Conservation (phyloP, 345 rosid species). For the Stellera chamaejasme region DNA sequence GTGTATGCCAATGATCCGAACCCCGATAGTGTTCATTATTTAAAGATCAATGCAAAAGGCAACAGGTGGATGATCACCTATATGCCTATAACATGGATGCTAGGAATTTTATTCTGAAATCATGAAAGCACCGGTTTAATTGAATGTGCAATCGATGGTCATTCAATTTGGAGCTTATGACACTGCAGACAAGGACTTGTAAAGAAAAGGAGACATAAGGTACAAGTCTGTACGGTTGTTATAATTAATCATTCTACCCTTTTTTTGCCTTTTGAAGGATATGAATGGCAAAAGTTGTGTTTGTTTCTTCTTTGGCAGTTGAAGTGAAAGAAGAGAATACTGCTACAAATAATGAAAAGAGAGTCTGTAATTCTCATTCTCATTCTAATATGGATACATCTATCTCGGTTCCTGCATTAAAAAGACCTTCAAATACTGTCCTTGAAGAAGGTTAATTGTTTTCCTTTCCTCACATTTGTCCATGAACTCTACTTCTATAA, state of each 20-base stretch:
- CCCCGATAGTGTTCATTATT: conserved; percentile 65
- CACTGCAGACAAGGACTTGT: conserved; percentile 7
- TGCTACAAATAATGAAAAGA: conserved; percentile 19
- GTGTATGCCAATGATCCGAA: conserved; percentile 90
- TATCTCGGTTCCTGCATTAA: conserved; percentile 19
- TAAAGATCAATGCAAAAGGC: conserved; percentile 76
- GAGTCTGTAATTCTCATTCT: conserved; percentile 12
- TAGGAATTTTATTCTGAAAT: conserved; percentile 55
- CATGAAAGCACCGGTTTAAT: conserved; percentile 38
- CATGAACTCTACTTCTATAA: no score
- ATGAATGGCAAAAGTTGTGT: conserved; percentile 1
- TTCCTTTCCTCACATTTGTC: no score
- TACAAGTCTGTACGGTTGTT: conserved; percentile 31
- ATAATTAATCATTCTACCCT: conserved; percentile 5
- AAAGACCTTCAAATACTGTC: conserved; percentile 39
- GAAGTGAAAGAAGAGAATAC: conserved; percentile 19
- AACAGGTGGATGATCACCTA: conserved; percentile 65
- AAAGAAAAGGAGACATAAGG: conserved; percentile 17
- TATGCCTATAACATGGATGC: conserved; percentile 84
- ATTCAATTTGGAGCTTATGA: conserved; percentile 23
- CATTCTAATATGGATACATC: conserved; percentile 21
- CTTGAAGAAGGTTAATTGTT: no score
- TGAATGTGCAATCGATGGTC: conserved; percentile 24
- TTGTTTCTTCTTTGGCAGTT: conserved; percentile 17
- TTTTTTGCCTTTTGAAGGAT: not conserved